Evolutionary conservation across 2,329 filamentous ascomycete species (phyloP).

Genomic region (Diplocarpon rosae): DNA sequence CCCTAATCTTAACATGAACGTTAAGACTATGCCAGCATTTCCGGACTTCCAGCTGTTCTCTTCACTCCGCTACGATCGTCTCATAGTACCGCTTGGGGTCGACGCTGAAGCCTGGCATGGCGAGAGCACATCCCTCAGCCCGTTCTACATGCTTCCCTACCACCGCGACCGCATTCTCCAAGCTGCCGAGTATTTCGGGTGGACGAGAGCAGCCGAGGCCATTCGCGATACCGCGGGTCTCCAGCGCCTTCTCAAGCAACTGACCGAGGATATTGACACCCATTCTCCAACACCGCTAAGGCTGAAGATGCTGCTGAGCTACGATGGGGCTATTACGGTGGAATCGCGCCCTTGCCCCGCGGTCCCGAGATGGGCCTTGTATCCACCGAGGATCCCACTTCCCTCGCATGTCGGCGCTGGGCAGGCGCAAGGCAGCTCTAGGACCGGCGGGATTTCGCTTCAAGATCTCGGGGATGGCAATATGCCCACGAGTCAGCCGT

Average conservation of each 20-base stretch:
- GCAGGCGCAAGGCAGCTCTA: slow-evolving; percentile 17
- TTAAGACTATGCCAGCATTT: not conserved
- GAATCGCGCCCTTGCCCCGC: slow-evolving; percentile 30
- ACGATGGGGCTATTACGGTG: slow-evolving; percentile 36
- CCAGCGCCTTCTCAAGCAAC: slow-evolving; percentile 30
- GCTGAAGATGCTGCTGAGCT: slow-evolving; percentile 44
- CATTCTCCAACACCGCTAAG: slow-evolving; percentile 32
- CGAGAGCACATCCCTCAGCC: slow-evolving; percentile 36
- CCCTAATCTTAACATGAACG: too few relatives aligned
- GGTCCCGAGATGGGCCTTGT: slow-evolving; percentile 40
- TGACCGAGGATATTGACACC: slow-evolving; percentile 25
- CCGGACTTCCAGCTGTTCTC: slow-evolving; percentile 52
- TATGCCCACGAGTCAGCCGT: slow-evolving; percentile 24
- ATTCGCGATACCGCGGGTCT: slow-evolving; percentile 39
- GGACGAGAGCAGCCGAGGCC: slow-evolving; percentile 35
- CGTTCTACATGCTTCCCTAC: slow-evolving; percentile 69
- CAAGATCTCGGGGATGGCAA: slow-evolving; percentile 21
- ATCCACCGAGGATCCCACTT: slow-evolving; percentile 43
- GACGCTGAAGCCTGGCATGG: slow-evolving; percentile 31
- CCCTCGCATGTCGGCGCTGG: slow-evolving; percentile 29
- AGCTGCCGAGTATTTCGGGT: slow-evolving; percentile 46
- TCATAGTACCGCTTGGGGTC: slow-evolving; percentile 32
- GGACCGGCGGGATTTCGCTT: too few relatives aligned
- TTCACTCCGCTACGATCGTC: slow-evolving; percentile 59
- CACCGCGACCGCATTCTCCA: slow-evolving; percentile 70